These are phyloP conservation scores for Coelastrella sp. DNA, from an alignment of 139 green algal genomes.

Conservation along the genomic window DNA sequence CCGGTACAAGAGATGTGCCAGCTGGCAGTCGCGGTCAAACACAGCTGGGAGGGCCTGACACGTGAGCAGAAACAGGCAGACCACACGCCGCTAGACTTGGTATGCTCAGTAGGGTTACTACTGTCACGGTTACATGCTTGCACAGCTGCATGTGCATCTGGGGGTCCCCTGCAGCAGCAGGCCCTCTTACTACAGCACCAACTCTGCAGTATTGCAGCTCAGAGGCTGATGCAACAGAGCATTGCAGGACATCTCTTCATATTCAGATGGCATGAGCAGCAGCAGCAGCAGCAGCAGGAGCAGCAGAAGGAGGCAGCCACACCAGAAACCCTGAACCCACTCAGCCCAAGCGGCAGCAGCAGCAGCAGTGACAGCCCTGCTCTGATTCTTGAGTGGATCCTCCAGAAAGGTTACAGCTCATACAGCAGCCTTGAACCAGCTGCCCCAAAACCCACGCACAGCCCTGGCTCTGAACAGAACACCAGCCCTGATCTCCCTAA, in stretches of 20 bases:
- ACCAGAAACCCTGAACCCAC: background rate
- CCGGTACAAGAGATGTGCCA: background rate
- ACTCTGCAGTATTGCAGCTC: background rate
- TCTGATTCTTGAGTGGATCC: background rate
- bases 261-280: slow-evolving; percentile 19
- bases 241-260: background rate
- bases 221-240: slow-evolving; percentile 2
- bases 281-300: slow-evolving; percentile 1
- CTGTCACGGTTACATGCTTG: background rate
- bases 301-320: too few relatives aligned
- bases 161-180: slow-evolving; percentile 10
- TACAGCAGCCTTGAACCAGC: background rate
- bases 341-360: background rate
- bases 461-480: too few relatives aligned
- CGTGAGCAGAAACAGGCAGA: slow-evolving; percentile 18
- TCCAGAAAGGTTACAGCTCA: background rate
- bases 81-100: background rate
- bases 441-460: background rate
- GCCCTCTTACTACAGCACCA: background rate
- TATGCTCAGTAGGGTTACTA: background rate
- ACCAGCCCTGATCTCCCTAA: background rate
- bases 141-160: background rate
- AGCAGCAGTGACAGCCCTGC: background rate
- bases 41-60: slow-evolving; percentile 8
- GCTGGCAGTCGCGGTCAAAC: background rate